These are phyloP conservation scores for Exserohilum turcica DNA, from an alignment of 2,329 filamentous ascomycete genomes.

Conservation along the genomic window DNA sequence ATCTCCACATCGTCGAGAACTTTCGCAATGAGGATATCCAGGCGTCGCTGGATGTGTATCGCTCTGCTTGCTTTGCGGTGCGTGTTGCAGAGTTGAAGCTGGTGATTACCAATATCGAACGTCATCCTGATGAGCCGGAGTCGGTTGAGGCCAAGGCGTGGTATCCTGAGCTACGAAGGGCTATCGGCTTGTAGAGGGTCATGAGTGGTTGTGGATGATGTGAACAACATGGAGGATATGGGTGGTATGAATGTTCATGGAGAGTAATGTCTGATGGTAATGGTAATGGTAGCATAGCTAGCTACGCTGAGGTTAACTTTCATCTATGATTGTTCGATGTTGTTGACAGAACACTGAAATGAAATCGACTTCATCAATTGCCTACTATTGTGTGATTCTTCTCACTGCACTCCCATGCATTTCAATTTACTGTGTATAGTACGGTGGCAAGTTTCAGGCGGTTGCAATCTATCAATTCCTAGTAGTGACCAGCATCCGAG, in stretches of 20 bases:
- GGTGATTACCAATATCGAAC: background rate
- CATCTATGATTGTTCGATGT: too few species aligned
- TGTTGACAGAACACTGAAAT: too few species aligned
- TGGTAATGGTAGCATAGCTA: background rate
- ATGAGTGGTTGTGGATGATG: background rate
- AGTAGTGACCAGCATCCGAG: too few species aligned
- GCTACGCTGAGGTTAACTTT: background rate
- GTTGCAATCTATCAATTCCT: too few species aligned
- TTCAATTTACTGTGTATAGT: too few species aligned
- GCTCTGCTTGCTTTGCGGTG: slow-evolving; percentile 10
- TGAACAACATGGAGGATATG: too few species aligned
- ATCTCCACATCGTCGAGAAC: slow-evolving; percentile 11
- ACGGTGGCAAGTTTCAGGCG: too few species aligned
- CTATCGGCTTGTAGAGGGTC: background rate
- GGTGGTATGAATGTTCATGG: background rate
- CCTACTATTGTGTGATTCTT: too few species aligned
- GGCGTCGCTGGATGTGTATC: slow-evolving; percentile 4
- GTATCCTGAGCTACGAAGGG: background rate
- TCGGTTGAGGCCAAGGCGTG: background rate
- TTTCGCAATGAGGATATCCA: slow-evolving; percentile 1
- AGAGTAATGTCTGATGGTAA: background rate
- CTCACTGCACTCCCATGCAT: too few species aligned
- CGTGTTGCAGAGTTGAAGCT: slow-evolving; percentile 14
- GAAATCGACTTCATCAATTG: too few species aligned
- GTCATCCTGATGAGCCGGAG: background rate